phyloP scores from a whole-genome alignment of 2,329 filamentous ascomycete species.

The Cladobotryum mycophilum region DNA sequence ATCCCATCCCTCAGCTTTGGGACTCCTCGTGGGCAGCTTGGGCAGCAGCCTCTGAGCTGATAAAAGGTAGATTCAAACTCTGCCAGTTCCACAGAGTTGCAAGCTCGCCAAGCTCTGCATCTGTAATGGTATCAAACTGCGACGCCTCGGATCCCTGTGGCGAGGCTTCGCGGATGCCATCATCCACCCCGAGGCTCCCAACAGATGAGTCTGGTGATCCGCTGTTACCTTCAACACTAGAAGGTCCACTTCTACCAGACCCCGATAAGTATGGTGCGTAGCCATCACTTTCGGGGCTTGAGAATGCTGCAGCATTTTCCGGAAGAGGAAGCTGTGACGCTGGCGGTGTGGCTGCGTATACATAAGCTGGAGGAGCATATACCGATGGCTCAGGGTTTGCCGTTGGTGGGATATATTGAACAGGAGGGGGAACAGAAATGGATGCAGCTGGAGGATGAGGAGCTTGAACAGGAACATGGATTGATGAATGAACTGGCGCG shows the following conservation, averaged over 20 bases:
- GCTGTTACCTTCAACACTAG: not conserved
- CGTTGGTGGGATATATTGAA: not conserved
- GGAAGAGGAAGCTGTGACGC: not conserved
- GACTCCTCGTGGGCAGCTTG: not conserved
- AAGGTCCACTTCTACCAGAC: not conserved
- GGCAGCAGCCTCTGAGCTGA: not conserved
- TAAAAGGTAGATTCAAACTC: constrained; percentile 2
- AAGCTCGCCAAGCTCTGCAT: constrained; percentile 2
- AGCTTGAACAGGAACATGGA: not conserved
- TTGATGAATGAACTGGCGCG: not conserved
- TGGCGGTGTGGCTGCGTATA: not conserved
- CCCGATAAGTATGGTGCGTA: not conserved
- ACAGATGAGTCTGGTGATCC: not conserved
- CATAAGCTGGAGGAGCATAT: not conserved
- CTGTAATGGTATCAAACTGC: constrained; percentile 1
- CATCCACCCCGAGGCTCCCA: not conserved
- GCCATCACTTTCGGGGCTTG: not conserved
- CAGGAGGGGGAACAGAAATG: not conserved
- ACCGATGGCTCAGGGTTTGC: not conserved
- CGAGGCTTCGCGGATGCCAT: not conserved
- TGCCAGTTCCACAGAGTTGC: constrained; percentile 7
- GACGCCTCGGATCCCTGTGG: too few relatives aligned
- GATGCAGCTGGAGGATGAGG: not conserved
- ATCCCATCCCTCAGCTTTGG: too few relatives aligned
- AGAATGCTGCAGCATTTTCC: not conserved